phyloP scores from a whole-genome alignment of 805 yeast genomes.

The Kodamaea neixiangensis region DNA sequence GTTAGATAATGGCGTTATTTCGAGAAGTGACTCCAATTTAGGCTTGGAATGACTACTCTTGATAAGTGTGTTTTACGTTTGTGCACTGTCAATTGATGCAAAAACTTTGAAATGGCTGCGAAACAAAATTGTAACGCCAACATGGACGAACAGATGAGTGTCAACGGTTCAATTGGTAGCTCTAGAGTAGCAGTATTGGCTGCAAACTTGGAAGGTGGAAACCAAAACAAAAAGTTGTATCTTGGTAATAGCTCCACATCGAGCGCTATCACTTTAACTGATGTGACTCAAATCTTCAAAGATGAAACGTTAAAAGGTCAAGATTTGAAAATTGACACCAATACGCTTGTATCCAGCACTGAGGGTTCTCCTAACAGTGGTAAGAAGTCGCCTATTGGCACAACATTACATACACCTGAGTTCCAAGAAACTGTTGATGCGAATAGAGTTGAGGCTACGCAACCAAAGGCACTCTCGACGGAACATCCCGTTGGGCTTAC shows the following conservation, averaged over 20 bases:
- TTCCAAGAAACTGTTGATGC: not conserved
- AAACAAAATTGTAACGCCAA: not conserved
- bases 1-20: too few species aligned
- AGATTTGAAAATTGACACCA: not conserved
- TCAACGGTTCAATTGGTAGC: not conserved
- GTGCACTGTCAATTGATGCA: not conserved
- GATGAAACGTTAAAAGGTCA: not conserved
- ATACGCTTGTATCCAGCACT: not conserved
- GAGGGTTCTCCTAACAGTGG: not conserved
- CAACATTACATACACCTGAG: not conserved
- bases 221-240: not conserved
- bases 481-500: constrained; percentile 21
- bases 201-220: not conserved
- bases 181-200: not conserved
- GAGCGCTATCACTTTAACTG: not conserved
- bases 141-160: not conserved
- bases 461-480: not conserved
- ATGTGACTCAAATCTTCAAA: not conserved
- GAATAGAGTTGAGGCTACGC: not conserved
- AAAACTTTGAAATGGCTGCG: not conserved
- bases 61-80: not conserved
- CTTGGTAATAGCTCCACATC: not conserved
- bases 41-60: not conserved
- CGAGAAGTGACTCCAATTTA: too few species aligned
- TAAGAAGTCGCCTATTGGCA: not conserved